Evolutionary conservation across 192 early-diverging fungal genomes (phyloP), one percentile per base, ranked within the genome.

Genomic region (Backusella psychrophila): DNA sequence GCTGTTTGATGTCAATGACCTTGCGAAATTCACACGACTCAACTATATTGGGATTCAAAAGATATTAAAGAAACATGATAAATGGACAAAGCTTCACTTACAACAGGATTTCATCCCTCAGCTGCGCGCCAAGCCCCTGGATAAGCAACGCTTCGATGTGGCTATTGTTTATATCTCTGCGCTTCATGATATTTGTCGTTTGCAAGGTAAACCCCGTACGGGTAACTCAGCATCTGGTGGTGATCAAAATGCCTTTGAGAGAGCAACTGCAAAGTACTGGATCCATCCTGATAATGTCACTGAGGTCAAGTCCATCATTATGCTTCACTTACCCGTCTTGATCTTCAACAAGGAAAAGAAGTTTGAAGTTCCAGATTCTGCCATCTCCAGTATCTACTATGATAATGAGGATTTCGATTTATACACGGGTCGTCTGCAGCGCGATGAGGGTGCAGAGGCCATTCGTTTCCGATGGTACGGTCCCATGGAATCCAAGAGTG

Each of bases 11-110:
- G 88, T 94, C 31, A 93, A 94, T 76, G 91, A 95, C 78, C 85
- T 95, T 68, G 90, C 93, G 59, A 93, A 92, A 77, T 95, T 91
- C 74, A 90, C 90, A 17, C 87, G 94, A 8, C 85, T 93, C 78
- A 95, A 95, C 86, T 95, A 92, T 78, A 91, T 92, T 23, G 94
- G 92, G 33, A 93, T 95, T 73, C 87, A 91, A 72, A 93, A 97
- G 89, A 98, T 98, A 77, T 85, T 99, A 75, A 99, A 99, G 85
- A 99, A 99, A 85, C 98, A 99, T 81, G 97, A 99, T 83, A 96
- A 96, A 80, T 93, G 94, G 83, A 94, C 96, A 36, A 79, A 80
- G 15, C 92, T 90, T 75, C 83, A 89, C 53, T 83, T 99, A 53
- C 87, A 93, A 81, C 89, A 92, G 46, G 80, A 92, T 80, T 92